These are phyloP conservation scores for Curvularia verruculosa DNA, from an alignment of 2,329 filamentous ascomycete species.

Conservation along the genomic window DNA sequence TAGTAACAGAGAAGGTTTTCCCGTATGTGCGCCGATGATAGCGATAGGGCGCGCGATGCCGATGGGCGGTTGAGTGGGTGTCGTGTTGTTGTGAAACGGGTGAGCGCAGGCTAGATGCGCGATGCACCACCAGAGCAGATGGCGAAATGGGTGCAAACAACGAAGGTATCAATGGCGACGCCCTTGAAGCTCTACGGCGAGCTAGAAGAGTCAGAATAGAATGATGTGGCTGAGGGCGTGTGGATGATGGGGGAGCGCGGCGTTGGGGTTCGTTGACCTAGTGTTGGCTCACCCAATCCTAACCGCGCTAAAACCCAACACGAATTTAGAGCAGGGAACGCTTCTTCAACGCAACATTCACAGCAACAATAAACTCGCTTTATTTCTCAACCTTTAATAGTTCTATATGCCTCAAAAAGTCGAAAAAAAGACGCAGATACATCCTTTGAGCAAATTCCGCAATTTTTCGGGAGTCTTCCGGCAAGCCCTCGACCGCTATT, in stretches of 20 bases:
- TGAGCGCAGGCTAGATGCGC: conserved; percentile 20
- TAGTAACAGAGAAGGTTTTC: conserved; percentile 25
- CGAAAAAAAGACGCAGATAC: conserved; percentile 7
- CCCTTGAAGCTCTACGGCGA: conserved; percentile 21
- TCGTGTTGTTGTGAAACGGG: conserved; percentile 32
- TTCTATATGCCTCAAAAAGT: neutral
- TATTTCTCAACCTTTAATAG: conserved; percentile 15
- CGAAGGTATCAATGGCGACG: conserved; percentile 17
- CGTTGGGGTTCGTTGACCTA: conserved; percentile 19
- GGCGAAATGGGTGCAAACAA: conserved; percentile 6
- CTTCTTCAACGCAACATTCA: conserved; percentile 23
- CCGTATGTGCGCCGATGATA: conserved; percentile 31
- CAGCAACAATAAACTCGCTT: conserved; percentile 23
- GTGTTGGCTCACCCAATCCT: conserved; percentile 24
- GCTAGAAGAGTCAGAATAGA: conserved; percentile 16
- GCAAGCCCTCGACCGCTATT: conserved; percentile 16
- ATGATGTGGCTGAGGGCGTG: conserved; percentile 25
- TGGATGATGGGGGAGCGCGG: conserved; percentile 30
- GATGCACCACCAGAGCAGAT: conserved; percentile 23
- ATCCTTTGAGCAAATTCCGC: conserved; percentile 16
- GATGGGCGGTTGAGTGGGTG: conserved; percentile 22
- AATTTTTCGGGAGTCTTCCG: conserved; percentile 40
- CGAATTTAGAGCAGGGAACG: conserved; percentile 23
- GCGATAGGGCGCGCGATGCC: conserved; percentile 27
- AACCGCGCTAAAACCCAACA: conserved; percentile 18